Percentiles rank a stretch among this genome's conserved stretches.
Conservation (phyloP, 208 protist species). For the Crithidia sp. region DNA sequence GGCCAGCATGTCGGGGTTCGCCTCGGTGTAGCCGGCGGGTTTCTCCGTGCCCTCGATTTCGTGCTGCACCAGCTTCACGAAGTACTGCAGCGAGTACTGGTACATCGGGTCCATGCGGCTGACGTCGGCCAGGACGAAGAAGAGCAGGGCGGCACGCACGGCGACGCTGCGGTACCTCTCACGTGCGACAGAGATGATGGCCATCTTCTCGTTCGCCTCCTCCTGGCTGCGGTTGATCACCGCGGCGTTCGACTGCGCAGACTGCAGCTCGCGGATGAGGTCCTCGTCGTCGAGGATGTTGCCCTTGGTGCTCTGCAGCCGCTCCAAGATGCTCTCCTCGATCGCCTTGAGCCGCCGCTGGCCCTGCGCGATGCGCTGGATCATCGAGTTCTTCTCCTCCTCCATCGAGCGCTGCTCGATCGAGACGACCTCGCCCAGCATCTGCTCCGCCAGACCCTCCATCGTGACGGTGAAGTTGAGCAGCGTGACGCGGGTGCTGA, state of each 20-base stretch:
- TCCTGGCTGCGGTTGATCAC: slow-evolving; percentile 89
- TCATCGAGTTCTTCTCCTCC: slow-evolving; percentile 95
- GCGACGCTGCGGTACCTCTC: slow-evolving; percentile 93
- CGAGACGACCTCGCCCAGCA: slow-evolving; percentile 94
- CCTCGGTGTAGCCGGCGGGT: slow-evolving; percentile 50
- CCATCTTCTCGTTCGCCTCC: slow-evolving; percentile 93
- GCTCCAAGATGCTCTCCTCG: slow-evolving; percentile 93
- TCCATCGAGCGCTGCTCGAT: slow-evolving; percentile 94
- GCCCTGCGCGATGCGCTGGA: slow-evolving; percentile 90
- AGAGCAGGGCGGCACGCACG: slow-evolving; percentile 92
- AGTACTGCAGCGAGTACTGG: slow-evolving; percentile 98
- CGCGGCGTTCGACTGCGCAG: slow-evolving; percentile 91
- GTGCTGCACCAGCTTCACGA: slow-evolving; percentile 94
- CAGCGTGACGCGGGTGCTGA: slow-evolving; percentile 95
- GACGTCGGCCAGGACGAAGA: slow-evolving; percentile 95
- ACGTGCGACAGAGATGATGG: slow-evolving; percentile 90
- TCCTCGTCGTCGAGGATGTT: slow-evolving; percentile 96
- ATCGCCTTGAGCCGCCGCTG: slow-evolving; percentile 93
- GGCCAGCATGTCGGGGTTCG: slow-evolving; percentile 58
- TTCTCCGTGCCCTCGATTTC: slow-evolving; percentile 84
- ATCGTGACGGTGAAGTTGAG: slow-evolving; percentile 98
- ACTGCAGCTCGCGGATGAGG: slow-evolving; percentile 94
- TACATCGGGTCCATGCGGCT: slow-evolving; percentile 98
- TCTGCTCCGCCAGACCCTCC: slow-evolving; percentile 95
- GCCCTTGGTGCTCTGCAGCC: slow-evolving; percentile 86